Conservation (phyloP, 139 green algal genomes). For the Nannochloris sp. region DNA sequence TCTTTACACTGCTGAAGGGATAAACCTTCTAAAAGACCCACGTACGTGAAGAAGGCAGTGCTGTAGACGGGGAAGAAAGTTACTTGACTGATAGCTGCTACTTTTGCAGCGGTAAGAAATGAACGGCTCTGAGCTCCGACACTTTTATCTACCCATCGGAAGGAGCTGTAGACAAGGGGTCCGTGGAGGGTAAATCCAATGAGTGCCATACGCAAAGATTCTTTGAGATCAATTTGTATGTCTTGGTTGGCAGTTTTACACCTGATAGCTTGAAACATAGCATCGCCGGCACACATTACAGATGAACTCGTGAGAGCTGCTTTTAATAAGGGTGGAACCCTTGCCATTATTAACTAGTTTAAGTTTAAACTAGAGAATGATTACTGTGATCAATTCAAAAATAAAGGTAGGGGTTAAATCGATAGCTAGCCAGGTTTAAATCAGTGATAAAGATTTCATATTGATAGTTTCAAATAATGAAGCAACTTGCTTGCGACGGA, state of each 20-base stretch:
- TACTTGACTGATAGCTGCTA: constrained; percentile 35
- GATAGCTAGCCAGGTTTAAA: no score
- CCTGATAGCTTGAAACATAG: neutral
- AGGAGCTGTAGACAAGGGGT: constrained; percentile 44
- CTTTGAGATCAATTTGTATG: constrained; percentile 8
- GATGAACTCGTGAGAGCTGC: neutral
- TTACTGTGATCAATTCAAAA: no score
- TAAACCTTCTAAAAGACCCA: constrained; percentile 41
- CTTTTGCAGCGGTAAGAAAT: constrained; percentile 29
- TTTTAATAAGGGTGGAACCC: neutral
- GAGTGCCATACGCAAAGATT: constrained; percentile 31
- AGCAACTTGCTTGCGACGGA: no score
- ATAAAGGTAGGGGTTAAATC: no score
- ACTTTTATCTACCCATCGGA: constrained; percentile 30
- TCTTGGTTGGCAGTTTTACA: neutral
- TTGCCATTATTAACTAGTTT: no score
- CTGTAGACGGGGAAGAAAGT: constrained; percentile 46
- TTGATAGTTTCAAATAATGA: no score
- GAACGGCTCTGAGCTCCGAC: neutral
- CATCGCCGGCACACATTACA: neutral
- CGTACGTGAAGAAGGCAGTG: constrained; percentile 34
- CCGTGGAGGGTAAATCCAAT: constrained; percentile 44
- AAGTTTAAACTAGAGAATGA: no score
- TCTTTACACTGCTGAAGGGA: neutral
- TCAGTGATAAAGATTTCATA: no score